Evolutionary conservation across 768 basidiomycete genomes (phyloP), one percentile per base, ranked within the genome.

Genomic region (Cyathus striatus): DNA sequence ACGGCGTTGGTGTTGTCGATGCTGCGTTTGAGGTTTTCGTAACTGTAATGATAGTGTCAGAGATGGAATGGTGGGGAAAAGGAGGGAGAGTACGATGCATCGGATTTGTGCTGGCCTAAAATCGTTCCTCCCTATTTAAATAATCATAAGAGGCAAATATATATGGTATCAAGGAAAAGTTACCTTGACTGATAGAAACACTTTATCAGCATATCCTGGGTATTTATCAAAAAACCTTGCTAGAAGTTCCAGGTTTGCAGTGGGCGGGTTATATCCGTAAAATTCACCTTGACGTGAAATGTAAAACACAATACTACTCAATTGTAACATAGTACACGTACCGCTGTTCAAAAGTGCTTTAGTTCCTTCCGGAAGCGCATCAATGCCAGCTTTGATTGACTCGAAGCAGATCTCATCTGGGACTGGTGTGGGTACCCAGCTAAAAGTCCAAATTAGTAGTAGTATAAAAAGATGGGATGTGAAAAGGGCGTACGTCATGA

Each of bases 381-480:
- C 64, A 43, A 76, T 51, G 5, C 71, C 71, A 4, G 70, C 71
- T 54, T 76, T 79, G 64, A 86, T 82, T 1, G 79, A 64, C 18
- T 72, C 76, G 47, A 86, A 83, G 6, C 74, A 75, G 24, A 77
- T 68, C 42, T 79, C 79, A 43, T 86, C 81, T 1, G 76, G 61
- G 24, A 71, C 59, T 7, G 68, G 65, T 14, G 53, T 59, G 7
- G 70, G 62, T 6, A 49, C 72, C 76, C 67, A 75, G 32, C 65
- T 63, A 45, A 1, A 33, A 20, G 13, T 38, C 20, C 24, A 23
- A 32, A 12, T 14, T 26, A n/a, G 21, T 35, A 17, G 53, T 33
- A 10, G 6, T 14, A 13, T 4, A 16, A 16, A n/a, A 14, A 23
- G n/a, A 6, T n/a, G n/a, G 38, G 22, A 16, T 9, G 40, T n/a